Evolutionary conservation across 1,139 yeast genomes (phyloP).

Genomic region (Suzukiozyma palmioleophila): DNA sequence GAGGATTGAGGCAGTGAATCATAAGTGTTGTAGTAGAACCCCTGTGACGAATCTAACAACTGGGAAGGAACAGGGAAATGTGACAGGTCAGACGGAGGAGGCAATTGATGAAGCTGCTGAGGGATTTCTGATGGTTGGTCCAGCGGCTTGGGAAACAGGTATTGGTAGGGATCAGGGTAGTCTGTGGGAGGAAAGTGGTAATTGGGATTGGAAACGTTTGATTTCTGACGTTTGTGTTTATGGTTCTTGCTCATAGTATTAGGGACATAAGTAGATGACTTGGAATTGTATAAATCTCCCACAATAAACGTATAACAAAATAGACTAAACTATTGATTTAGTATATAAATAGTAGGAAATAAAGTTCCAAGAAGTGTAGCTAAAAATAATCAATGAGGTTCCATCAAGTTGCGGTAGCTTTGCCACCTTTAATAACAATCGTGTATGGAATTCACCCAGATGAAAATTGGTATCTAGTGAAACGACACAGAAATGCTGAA

Average conservation of each 20-base stretch:
- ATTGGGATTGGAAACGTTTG: conserved; percentile 34
- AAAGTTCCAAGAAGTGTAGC: no score
- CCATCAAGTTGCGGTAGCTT: no score
- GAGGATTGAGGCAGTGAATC: conserved; percentile 3
- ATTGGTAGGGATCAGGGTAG: not conserved
- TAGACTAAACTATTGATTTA: no score
- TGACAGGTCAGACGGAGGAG: not conserved
- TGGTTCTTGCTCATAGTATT: conserved; percentile 20
- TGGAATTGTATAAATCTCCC: no score
- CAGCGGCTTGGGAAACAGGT: not conserved
- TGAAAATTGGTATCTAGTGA: no score
- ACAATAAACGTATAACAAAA: no score
- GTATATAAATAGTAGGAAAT: no score
- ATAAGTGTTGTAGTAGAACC: conserved; percentile 6
- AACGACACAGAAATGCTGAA: no score
- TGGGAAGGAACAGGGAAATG: not conserved
- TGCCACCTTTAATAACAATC: no score
- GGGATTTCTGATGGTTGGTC: not conserved
- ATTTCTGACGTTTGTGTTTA: conserved; percentile 41
- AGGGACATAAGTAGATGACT: not conserved
- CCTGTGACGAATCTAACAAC: not conserved
- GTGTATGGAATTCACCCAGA: no score
- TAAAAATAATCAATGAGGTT: no score
- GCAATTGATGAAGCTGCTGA: conserved; percentile 7
- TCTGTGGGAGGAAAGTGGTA: conserved; percentile 22